Evolutionary conservation across 73 alveolate genomes (phyloP), one percentile per base, ranked within the genome.

Genomic region (Paramecium sexaurelia): DNA sequence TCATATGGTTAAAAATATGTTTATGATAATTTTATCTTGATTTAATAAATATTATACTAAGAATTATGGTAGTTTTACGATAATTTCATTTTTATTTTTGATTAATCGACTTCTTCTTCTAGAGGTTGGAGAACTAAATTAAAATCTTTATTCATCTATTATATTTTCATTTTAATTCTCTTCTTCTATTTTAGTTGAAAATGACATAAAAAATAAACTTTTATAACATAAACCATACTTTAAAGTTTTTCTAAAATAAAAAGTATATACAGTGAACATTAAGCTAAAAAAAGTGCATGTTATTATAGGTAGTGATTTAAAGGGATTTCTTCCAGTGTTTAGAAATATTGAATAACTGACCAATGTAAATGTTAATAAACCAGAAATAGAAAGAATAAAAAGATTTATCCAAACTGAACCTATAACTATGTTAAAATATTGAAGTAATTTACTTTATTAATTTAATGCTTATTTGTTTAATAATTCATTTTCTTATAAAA

Each of bases 391-490:
- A 11, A 78, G 41, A 10, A 78, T 40, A 8, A 45, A 7, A 0
- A 78, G 26, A 78, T 78, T 78, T 4, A 78, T 78, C 90, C 90
- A 78, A 5, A 78, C 5, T 13, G 90, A 41, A 29, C 73, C 45
- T 13, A 78, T 78, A 19, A 78, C 90, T 78, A 51, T n/a, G n/a
- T 51, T 51, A 0, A 43, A 22, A 7, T 24, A 24, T 24, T 22
- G 7, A n/a, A 41, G 9, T 78, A 1, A 27, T 3, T 17, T 78
- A 78, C 90, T 40, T 33, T 41, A 22, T 13, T 29, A 1, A 41
- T 39, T 78, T 19, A 78, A 33, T 15, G 45, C n/a, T 43, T 78
- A 27, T 78, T 33, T 78, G 19, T 5, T 19, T 1, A 29, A 13
- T 78, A 43, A 1, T 24, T 78, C 71, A 0, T 9, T 37, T 43